Base-by-base conservation (phyloP, 2,329 filamentous ascomycete genomes). In the Sporothrix euskadiensis region DNA sequence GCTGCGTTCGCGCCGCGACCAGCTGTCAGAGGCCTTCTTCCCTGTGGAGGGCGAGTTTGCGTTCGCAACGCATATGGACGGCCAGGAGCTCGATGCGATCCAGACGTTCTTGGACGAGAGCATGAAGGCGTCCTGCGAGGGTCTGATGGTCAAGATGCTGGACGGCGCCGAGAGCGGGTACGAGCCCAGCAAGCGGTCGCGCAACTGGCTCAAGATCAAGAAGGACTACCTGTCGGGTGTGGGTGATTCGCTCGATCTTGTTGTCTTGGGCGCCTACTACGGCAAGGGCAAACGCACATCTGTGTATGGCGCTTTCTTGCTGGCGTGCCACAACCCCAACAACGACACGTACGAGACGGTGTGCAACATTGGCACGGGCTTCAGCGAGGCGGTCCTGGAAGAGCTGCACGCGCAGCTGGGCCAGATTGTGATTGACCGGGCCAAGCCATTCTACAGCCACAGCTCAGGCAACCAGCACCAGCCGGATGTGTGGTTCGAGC, bases 121-220 rank as follows among this genome's bases (percentile, higher is more conserved):
- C 78, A 92, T 99, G 76, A 97, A 97, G 82, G 93, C 94, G 1
- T 97, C 94, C 0, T 99, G 96, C 80, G 96, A 99, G 84, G 96
- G 96, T 12, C 85, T 99, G 71, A 99, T 99, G 96, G 96, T 99
- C 16, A 99, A 99, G 85, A 99, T 99, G 96, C 84, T 99, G 74
- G 95, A 98, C 80, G 96, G 95, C 0, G 85, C 88, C 7, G 95
- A 98, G 82, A 97, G 93, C 77, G 93, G 93, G 78, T 99, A 99
- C 80, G 95, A 98, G 83, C 96, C 96, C 26, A 97, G 93, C 79
- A 97, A 97, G 81, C 91, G 96, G 76, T 97, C 93, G 82, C 92
- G 96, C 74, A 99, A 99, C 80, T 99, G 96, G 96, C 91, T 99
- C 76, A 99, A 99, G 87, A 92, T 98, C 83, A 99, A 99, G 83